These are phyloP conservation scores for Raddia distichophylla DNA, from an alignment of 176 grass and related monocot species.

Conservation along the genomic window DNA sequence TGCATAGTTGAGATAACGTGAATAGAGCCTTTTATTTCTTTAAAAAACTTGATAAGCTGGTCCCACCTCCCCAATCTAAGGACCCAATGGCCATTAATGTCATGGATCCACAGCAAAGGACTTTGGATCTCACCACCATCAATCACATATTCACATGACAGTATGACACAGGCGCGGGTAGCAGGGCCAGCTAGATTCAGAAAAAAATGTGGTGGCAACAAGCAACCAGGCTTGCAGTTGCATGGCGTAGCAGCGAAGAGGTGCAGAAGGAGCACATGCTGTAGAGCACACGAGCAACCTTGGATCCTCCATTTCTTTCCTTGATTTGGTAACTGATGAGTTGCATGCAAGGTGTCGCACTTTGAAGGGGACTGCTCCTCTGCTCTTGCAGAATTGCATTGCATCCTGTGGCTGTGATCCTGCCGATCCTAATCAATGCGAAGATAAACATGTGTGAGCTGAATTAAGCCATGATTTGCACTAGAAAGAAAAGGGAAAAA, in stretches of 20 bases:
- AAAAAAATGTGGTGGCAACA: background rate
- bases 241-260: background rate
- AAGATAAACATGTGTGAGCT: background rate
- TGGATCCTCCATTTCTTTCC: background rate
- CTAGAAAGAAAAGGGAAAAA: background rate
- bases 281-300: background rate
- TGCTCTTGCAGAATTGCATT: background rate
- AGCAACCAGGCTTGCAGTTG: background rate
- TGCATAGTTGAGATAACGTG: too few relatives aligned
- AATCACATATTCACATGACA: slow-evolving; percentile 9
- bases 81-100: background rate
- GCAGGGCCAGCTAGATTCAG: slow-evolving; percentile 4
- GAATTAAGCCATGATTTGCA: background rate
- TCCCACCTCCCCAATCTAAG: background rate
- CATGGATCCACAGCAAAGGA: slow-evolving; percentile 17
- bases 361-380: background rate
- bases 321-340: background rate
- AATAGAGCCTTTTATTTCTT: too few relatives aligned
- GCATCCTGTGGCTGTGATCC: background rate
- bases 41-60: background rate
- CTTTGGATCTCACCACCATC: slow-evolving; percentile 14
- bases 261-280: background rate
- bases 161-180: background rate
- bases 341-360: background rate
- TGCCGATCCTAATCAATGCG: background rate